These are phyloP conservation scores for Calophaca sinica DNA, from an alignment of 306 rosid species.

Conservation along the genomic window DNA sequence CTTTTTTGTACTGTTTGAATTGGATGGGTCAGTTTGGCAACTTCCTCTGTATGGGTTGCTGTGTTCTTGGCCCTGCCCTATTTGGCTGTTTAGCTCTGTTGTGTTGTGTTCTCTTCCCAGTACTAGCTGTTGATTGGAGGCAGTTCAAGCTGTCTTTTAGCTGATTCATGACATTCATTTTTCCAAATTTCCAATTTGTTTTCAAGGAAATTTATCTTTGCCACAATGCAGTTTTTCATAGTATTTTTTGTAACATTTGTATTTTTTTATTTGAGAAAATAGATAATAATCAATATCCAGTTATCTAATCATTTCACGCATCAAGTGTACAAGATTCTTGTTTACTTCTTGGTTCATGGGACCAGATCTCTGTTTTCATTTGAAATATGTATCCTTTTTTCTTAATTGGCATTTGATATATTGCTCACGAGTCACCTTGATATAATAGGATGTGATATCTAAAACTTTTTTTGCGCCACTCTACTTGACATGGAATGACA, in stretches of 20 bases:
- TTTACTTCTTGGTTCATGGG: constrained; percentile 30
- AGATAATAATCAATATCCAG: constrained; percentile 1
- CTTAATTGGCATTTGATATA: constrained; percentile 35
- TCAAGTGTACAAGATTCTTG: constrained; percentile 9
- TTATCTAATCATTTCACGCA: constrained; percentile 28
- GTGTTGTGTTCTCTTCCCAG: constrained; percentile 26
- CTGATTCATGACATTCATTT: constrained; percentile 1
- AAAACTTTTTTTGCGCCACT: constrained; percentile 3
- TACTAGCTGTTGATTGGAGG: constrained; percentile 14
- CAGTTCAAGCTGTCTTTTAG: background rate
- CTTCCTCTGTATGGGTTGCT: constrained; percentile 6
- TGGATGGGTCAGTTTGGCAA: background rate
- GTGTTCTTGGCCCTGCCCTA: background rate
- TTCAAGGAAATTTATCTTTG: constrained; percentile 5
- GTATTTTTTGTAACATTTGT: constrained; percentile 3
- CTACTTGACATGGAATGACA: constrained; percentile 27
- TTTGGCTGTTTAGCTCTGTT: background rate
- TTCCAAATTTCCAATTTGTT: background rate
- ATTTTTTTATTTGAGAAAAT: constrained; percentile 20
- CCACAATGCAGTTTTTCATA: background rate
- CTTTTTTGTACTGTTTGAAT: background rate
- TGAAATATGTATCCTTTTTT: constrained; percentile 11
- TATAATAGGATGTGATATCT: constrained; percentile 27
- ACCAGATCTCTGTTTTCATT: background rate
- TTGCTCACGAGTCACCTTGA: background rate